Evolutionary conservation across 2,329 filamentous ascomycete species (phyloP).

Genomic region (Paraphoma sp.): DNA sequence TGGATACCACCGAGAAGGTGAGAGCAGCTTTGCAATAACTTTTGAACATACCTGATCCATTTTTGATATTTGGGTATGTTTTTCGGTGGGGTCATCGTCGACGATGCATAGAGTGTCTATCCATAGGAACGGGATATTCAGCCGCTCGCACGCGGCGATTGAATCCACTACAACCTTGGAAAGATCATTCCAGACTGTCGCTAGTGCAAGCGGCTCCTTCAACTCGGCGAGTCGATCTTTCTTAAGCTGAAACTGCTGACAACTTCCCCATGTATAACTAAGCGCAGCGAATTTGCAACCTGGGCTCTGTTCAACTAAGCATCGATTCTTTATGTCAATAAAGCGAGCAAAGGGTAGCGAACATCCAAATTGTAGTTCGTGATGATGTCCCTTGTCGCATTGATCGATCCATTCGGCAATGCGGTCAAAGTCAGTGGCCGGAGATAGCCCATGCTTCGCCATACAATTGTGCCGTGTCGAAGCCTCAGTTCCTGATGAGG

Average conservation of each 20-base stretch:
- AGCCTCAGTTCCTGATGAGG: neutral
- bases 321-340: neutral
- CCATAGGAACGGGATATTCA: neutral
- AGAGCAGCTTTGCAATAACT: too few relatives aligned
- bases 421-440: neutral
- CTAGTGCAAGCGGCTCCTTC: neutral
- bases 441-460: neutral
- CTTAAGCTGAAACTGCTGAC: neutral
- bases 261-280: neutral
- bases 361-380: neutral
- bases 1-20: neutral
- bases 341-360: neutral
- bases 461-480: neutral
- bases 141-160: neutral
- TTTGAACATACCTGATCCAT: neutral
- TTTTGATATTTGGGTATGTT: neutral
- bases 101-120: neutral
- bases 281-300: neutral
- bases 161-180: neutral
- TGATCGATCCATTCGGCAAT: neutral
- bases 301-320: neutral
- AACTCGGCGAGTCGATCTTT: neutral
- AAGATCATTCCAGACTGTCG: neutral
- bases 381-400: neutral
- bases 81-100: neutral